Percentiles rank a stretch among this genome's conserved stretches.
phyloP scores from a whole-genome alignment of 805 yeast genomes.

The Ogataea pignaliae region DNA sequence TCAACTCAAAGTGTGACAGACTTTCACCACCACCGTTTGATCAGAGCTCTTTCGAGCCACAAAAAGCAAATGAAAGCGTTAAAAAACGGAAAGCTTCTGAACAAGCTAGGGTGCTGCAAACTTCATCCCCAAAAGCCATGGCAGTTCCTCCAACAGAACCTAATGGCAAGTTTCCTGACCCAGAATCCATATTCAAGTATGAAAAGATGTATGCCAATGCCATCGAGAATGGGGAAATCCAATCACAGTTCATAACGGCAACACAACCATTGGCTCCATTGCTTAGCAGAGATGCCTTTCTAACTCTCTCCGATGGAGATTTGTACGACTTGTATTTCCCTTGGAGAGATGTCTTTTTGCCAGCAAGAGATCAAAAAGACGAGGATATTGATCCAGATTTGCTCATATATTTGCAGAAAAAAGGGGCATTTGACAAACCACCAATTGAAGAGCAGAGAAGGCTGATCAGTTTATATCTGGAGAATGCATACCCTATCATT shows the following conservation, averaged over 20 bases:
- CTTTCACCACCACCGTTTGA: background rate
- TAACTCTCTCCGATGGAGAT: slow-evolving; percentile 29
- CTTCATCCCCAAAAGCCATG: background rate
- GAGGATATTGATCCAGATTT: slow-evolving; percentile 22
- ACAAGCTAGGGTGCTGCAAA: background rate
- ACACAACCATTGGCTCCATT: slow-evolving; percentile 31
- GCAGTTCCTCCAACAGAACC: background rate
- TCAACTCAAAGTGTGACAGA: slow-evolving; percentile 8
- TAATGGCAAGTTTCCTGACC: background rate
- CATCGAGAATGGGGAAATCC: slow-evolving; percentile 16
- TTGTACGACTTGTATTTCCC: slow-evolving; percentile 28
- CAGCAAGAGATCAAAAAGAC: slow-evolving; percentile 10
- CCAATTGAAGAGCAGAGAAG: slow-evolving; percentile 17
- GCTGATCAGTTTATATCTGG: slow-evolving; percentile 19
- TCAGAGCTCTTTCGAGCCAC: background rate
- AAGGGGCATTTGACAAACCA: slow-evolving; percentile 25
- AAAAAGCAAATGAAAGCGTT: no score
- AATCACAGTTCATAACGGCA: slow-evolving; percentile 28
- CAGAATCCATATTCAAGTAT: slow-evolving; percentile 12
- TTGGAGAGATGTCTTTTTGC: slow-evolving; percentile 25
- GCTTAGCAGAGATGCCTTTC: slow-evolving; percentile 27
- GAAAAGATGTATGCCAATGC: slow-evolving; percentile 25
- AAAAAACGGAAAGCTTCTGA: no score
- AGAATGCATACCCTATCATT: slow-evolving; percentile 25
- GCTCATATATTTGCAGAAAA: slow-evolving; percentile 17